Conservation (phyloP, 1,284 basidiomycete species). For the Malassezia globosa region DNA sequence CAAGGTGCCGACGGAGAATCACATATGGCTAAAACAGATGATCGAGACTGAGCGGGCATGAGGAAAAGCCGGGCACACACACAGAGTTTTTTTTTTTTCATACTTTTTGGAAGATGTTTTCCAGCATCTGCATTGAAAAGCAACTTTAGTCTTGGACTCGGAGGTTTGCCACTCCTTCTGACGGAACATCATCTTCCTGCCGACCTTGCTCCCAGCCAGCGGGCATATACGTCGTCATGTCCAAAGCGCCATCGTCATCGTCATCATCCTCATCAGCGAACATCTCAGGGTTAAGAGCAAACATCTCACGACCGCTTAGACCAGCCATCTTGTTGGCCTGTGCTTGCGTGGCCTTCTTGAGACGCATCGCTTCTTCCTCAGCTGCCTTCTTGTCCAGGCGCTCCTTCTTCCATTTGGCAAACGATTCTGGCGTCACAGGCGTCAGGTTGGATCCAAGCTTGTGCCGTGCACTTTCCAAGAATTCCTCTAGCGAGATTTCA, state of each 20-base stretch:
- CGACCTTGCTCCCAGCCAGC: conserved; percentile 36
- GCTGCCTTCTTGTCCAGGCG: conserved; percentile 54
- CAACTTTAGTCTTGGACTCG: background rate
- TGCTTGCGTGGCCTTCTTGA: conserved; percentile 71
- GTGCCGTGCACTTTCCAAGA: conserved; percentile 96
- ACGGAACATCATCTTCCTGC: conserved; percentile 20
- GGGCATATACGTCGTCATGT: conserved; percentile 36
- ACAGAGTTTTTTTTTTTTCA: too few species aligned
- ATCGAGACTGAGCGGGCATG: too few species aligned
- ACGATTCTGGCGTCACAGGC: conserved; percentile 86
- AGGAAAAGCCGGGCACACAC: too few species aligned
- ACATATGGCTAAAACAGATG: too few species aligned
- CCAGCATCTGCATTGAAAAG: too few species aligned
- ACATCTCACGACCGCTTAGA: conserved; percentile 90
- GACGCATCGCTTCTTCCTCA: conserved; percentile 79
- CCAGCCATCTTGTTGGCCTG: conserved; percentile 82
- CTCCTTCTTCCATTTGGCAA: conserved; percentile 79
- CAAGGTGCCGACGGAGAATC: too few species aligned
- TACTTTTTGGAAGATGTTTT: too few species aligned
- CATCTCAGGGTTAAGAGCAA: conserved; percentile 85
- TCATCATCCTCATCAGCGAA: conserved; percentile 64
- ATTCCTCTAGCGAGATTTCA: conserved; percentile 85
- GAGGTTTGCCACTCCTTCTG: conserved; percentile 1
- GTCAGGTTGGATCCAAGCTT: conserved; percentile 57
- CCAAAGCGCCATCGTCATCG: conserved; percentile 51